A percentile compares a stretch with the other conserved stretches of the same genome.
phyloP scores from a whole-genome alignment of 495 filamentous ascomycete species.

The Penicillium crystallinum region DNA sequence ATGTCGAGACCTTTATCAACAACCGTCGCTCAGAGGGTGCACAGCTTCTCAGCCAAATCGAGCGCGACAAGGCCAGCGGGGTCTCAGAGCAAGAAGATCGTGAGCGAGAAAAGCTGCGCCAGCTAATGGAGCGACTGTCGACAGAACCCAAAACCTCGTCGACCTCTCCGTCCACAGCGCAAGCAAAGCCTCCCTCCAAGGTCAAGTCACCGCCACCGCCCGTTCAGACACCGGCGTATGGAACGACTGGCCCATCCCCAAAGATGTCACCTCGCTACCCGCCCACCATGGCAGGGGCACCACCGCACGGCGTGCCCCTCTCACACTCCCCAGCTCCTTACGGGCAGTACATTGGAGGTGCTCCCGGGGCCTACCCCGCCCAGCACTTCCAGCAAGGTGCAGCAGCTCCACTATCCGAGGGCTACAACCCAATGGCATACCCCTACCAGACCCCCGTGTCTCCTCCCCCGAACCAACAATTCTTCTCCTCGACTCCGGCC shows the following conservation, averaged over 20 bases:
- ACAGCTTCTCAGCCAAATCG: constrained; percentile 81
- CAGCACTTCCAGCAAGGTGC: constrained; percentile 46
- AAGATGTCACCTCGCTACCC: constrained; percentile 47
- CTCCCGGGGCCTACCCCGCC: constrained; percentile 24
- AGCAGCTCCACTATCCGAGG: constrained; percentile 40
- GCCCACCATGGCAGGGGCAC: constrained; percentile 24
- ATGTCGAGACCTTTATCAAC: constrained; percentile 93
- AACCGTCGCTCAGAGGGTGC: constrained; percentile 90
- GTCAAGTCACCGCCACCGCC: constrained; percentile 42
- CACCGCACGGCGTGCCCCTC: constrained; percentile 23
- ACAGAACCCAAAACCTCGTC: constrained; percentile 56
- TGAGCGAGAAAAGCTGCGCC: constrained; percentile 78
- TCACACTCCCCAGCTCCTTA: constrained; percentile 42
- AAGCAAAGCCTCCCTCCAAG: constrained; percentile 37
- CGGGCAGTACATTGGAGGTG: constrained; percentile 33
- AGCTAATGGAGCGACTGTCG: constrained; percentile 93
- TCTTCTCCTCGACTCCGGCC: constrained; percentile 36
- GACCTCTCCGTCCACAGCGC: constrained; percentile 34
- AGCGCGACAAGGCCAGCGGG: constrained; percentile 64
- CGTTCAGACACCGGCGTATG: constrained; percentile 37
- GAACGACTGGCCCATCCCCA: constrained; percentile 29
- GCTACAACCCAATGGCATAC: constrained; percentile 53
- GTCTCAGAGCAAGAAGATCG: constrained; percentile 72
- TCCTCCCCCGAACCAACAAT: constrained; percentile 41
- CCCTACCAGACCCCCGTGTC: constrained; percentile 45